Evolutionary conservation across 2,329 filamentous ascomycete genomes (phyloP).

Genomic region (Pseudogymnoascus pannorum): DNA sequence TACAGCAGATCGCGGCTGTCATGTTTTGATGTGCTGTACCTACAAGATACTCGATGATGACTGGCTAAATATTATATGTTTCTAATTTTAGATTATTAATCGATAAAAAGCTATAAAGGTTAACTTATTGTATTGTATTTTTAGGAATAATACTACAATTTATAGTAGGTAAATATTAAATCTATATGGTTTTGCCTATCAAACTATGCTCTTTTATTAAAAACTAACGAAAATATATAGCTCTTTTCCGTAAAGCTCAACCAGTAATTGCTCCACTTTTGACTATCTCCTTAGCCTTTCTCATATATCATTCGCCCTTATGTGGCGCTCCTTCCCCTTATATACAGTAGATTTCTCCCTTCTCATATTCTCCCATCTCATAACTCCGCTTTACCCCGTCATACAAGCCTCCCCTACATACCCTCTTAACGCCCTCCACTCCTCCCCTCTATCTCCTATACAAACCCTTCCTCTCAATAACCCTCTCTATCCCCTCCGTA

Average conservation of each 20-base stretch:
- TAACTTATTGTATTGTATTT: no score
- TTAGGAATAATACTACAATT: no score
- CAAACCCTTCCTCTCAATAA: slow-evolving; percentile 48
- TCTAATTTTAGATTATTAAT: no score
- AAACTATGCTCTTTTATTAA: no score
- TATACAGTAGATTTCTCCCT: neutral
- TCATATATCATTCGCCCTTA: neutral
- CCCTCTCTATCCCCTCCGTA: slow-evolving; percentile 46
- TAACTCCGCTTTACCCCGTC: neutral
- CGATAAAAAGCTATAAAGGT: no score
- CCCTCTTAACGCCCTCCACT: no score
- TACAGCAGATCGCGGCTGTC: neutral
- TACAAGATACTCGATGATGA: neutral
- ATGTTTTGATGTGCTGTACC: neutral
- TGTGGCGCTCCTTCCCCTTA: neutral
- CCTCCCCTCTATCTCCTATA: slow-evolving; percentile 36
- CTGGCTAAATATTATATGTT: no score
- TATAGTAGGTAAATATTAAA: no score
- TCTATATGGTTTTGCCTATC: no score
- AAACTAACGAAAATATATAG: no score
- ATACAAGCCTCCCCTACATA: neutral
- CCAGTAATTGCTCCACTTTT: neutral
- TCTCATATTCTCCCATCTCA: no score
- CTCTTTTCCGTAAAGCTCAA: no score
- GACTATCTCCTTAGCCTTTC: neutral